Evolutionary conservation across 1,139 yeast species (phyloP), one percentile per base, ranked within the genome.

Genomic region (Insectozyma bohioensis): DNA sequence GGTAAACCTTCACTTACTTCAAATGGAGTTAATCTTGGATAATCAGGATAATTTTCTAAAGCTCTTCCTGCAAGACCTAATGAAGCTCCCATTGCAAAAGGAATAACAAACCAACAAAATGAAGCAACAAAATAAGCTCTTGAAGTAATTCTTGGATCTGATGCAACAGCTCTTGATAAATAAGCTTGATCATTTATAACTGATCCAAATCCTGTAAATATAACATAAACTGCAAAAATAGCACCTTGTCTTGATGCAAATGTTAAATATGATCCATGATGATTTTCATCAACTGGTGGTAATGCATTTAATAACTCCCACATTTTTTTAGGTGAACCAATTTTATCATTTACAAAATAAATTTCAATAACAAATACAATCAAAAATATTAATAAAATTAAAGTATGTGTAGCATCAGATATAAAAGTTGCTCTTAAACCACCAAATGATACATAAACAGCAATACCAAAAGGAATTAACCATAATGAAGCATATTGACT

Each of bases 151-250:
- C 54, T 58, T n/a, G 59, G 55, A 24, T 58, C 57, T 9, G 71
- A 58, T 3, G 75, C 75, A 40, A 41, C 43, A 5, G 44, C 44
- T 21, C 44, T 23, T n/a, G 37, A 68, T 52, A 61, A 58, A 36
- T 61, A 63, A 4, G 67, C 65, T 67, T 85, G 61, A 82, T 85
- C 58, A 80, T 84, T 80, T 76, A 84, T 75, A 71, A 78, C 60
- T 54, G 74, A 42, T 69, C 86, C 39, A 77, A 90, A 63, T 75
- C 81, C 51, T 2, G 63, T 59, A 21, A 60, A 55, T 15, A 58
- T 48, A 19, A 58, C 49, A 24, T 54, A 55, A 15, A 62, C 50
- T 6, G 63, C 56, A 40, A 61, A 63, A 6, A 66, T 49, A 1
- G 60, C 71, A 20, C 72, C 73, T 35, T 53, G 56, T 28, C 56